Conservation (phyloP, 257 asterid species). For the Knoxia roxburghii region DNA sequence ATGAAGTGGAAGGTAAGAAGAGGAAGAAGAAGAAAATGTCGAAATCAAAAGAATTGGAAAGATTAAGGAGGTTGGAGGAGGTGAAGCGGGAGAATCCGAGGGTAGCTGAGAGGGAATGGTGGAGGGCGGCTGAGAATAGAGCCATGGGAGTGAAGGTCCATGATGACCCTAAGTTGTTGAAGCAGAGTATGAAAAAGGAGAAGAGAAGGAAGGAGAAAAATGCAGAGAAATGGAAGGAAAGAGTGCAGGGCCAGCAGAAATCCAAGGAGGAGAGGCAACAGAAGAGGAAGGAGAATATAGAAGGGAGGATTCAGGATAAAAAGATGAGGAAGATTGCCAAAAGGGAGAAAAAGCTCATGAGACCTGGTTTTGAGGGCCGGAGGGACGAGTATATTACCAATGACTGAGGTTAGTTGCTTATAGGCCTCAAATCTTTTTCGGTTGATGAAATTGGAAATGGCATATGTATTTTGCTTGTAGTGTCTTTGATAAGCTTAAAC, state of each 20-base stretch:
- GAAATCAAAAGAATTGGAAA: slow-evolving; percentile 57
- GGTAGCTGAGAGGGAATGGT: slow-evolving; percentile 61
- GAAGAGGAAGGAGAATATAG: slow-evolving; percentile 74
- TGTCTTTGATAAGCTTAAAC: background rate
- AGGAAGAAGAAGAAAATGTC: slow-evolving; percentile 57
- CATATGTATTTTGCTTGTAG: background rate
- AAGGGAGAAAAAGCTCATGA: slow-evolving; percentile 91
- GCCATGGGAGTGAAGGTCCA: slow-evolving; percentile 92
- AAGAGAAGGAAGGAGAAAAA: slow-evolving; percentile 68
- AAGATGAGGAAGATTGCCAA: slow-evolving; percentile 75
- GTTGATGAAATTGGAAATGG: background rate
- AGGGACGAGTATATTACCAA: slow-evolving; percentile 62
- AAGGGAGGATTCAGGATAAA: slow-evolving; percentile 64
- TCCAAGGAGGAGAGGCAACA: slow-evolving; percentile 57
- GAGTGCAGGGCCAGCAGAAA: slow-evolving; percentile 53
- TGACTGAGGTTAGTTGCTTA: slow-evolving; percentile 34
- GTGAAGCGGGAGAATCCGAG: slow-evolving; percentile 52
- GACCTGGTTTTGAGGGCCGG: slow-evolving; percentile 93
- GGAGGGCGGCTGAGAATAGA: slow-evolving; percentile 69
- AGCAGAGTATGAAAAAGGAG: slow-evolving; percentile 71
- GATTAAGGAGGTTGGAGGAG: slow-evolving; percentile 54
- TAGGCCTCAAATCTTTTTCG: too few relatives aligned
- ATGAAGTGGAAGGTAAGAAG: slow-evolving; percentile 30
- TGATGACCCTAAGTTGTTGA: slow-evolving; percentile 57
- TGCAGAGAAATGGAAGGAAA: slow-evolving; percentile 81